Conservation (phyloP, 2,329 filamentous ascomycete species). For the Fusarium oxysporum region DNA sequence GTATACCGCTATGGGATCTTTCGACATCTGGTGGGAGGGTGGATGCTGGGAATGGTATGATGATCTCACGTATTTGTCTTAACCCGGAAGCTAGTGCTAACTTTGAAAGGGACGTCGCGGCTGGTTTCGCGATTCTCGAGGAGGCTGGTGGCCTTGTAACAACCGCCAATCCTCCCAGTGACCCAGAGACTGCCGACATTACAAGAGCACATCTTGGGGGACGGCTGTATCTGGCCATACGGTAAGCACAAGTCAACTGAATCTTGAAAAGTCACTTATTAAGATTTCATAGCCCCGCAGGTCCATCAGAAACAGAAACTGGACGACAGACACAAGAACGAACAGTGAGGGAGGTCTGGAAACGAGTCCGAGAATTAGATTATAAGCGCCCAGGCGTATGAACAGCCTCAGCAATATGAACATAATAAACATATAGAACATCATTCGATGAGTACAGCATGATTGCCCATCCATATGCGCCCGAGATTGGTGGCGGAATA, state of each 20-base stretch:
- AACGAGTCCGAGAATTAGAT: constrained; percentile 72
- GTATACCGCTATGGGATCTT: constrained; percentile 78
- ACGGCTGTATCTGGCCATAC: constrained; percentile 76
- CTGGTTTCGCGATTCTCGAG: constrained; percentile 77
- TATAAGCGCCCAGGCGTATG: constrained; percentile 71
- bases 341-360: constrained; percentile 79
- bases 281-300: constrained; percentile 66
- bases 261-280: background rate
- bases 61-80: too few relatives aligned
- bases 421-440: background rate
- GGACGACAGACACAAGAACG: constrained; percentile 76
- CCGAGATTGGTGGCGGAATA: background rate
- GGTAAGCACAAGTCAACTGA: constrained; percentile 53
- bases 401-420: background rate
- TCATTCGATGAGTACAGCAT: too few relatives aligned
- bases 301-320: constrained; percentile 69
- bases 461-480: background rate
- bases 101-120: constrained; percentile 74
- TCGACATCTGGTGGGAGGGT: constrained; percentile 87
- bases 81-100: background rate
- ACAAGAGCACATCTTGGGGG: constrained; percentile 72
- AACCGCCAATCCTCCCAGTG: constrained; percentile 75
- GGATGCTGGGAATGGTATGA: constrained; percentile 81
- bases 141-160: constrained; percentile 82
- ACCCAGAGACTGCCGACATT: constrained; percentile 66